A percentile compares a stretch with the other conserved stretches of the same genome.
phyloP scores from a whole-genome alignment of 2,329 filamentous ascomycete genomes.

The Ilyonectria sp. region DNA sequence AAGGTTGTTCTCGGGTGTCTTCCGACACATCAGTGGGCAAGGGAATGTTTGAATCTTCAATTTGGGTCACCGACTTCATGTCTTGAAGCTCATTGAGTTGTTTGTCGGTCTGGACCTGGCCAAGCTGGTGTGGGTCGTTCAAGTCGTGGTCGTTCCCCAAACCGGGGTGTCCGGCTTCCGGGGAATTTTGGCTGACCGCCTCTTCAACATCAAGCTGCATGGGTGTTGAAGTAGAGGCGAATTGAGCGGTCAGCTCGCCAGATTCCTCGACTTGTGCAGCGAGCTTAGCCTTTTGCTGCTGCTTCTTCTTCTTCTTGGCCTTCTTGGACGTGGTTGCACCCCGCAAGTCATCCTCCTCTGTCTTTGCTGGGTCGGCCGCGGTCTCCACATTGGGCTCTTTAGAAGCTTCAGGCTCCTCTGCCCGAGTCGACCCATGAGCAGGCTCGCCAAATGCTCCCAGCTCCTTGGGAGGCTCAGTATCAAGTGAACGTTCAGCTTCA shows the following conservation, averaged over 20 bases:
- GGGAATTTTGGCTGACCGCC: constrained; percentile 19
- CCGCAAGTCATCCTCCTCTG: constrained; percentile 24
- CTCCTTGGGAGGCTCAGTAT: background rate
- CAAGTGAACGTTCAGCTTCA: background rate
- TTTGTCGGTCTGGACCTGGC: constrained; percentile 7
- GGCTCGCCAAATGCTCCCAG: background rate
- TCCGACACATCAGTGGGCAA: background rate
- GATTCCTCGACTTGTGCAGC: constrained; percentile 12
- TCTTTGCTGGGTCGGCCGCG: constrained; percentile 1
- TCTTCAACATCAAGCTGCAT: constrained; percentile 25
- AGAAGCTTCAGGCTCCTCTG: constrained; percentile 3
- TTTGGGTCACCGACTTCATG: constrained; percentile 4
- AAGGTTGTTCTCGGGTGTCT: background rate
- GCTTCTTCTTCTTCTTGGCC: constrained; percentile 15
- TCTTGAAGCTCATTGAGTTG: constrained; percentile 5
- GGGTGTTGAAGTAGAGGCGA: constrained; percentile 10
- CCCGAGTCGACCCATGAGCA: background rate
- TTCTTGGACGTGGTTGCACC: constrained; percentile 23
- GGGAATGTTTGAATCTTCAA: background rate
- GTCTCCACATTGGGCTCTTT: constrained; percentile 9
- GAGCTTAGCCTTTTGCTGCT: constrained; percentile 22
- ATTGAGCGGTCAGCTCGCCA: constrained; percentile 16
- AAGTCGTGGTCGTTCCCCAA: constrained; percentile 13
- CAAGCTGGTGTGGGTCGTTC: constrained; percentile 14
- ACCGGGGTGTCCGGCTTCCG: constrained; percentile 24